These are phyloP conservation scores for Royoungia palumana DNA, from an alignment of 768 basidiomycete genomes.

Conservation along the genomic window DNA sequence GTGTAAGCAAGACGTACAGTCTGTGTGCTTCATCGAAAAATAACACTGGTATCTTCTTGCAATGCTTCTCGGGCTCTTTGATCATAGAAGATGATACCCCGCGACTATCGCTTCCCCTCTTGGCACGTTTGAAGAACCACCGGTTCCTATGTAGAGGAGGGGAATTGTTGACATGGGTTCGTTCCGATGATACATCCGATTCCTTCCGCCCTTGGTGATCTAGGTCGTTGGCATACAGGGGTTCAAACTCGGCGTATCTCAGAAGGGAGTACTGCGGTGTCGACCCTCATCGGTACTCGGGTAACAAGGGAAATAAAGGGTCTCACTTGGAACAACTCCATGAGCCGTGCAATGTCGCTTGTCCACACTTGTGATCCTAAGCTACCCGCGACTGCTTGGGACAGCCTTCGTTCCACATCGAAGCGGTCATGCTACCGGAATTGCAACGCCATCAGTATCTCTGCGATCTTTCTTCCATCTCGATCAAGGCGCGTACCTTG, in stretches of 20 bases:
- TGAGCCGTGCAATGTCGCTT: constrained; percentile 75
- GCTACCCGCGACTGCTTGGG: constrained; percentile 41
- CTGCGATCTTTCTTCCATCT: neutral
- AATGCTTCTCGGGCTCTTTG: constrained; percentile 34
- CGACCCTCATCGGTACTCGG: neutral
- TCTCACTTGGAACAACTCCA: constrained; percentile 78
- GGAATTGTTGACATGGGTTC: constrained; percentile 39
- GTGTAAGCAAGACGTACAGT: constrained; percentile 43
- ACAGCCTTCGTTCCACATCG: constrained; percentile 60
- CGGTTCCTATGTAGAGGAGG: constrained; percentile 27
- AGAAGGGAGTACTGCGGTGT: constrained; percentile 56
- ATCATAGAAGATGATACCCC: constrained; percentile 30
- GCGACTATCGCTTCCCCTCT: constrained; percentile 25
- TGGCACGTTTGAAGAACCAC: constrained; percentile 29
- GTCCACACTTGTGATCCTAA: constrained; percentile 58
- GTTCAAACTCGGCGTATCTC: constrained; percentile 69
- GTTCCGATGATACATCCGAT: constrained; percentile 37
- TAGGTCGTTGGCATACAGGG: constrained; percentile 29
- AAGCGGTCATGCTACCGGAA: constrained; percentile 68
- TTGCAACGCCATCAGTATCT: constrained; percentile 2
- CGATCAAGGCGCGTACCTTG: constrained; percentile 48
- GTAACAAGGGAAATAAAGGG: neutral
- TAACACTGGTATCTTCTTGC: constrained; percentile 74
- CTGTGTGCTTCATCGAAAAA: constrained; percentile 88
- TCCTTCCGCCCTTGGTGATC: constrained; percentile 26